Evolutionary conservation across 2,329 filamentous ascomycete species (phyloP), one percentile per base, ranked within the genome.

Genomic region (Helotiales sp.): DNA sequence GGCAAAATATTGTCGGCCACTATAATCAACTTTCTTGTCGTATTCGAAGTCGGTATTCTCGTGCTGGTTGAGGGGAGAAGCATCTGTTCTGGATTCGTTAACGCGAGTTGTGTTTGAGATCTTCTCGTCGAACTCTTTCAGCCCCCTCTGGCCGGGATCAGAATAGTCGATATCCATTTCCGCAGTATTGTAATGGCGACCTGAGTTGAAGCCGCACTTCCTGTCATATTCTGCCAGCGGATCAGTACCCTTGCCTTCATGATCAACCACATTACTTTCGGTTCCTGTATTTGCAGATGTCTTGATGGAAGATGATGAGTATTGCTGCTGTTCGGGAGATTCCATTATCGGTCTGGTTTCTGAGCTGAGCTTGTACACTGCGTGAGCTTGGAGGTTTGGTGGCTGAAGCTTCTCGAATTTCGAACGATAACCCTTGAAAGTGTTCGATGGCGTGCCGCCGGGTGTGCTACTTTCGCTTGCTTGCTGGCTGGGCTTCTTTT

Each of bases 201-300:
- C 58, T 2, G 66, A 55, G 31, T 57, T 58, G 61, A 72, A 65
- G 19, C 57, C 55, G 15, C 59, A 30, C 27, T 55, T 61, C 13
- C 31, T 73, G 1, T 76, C 70, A 52, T 79, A 79, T 2, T 73
- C 63, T 55, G 72, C 72, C 3, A 74, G 70, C 15, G 70, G 60
- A 30, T 74, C 73, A 54, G 72, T 73, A 4, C 69, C 67, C 1
- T 69, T 71, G 49, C 68, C 63, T 15, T 40, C 24, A n/a, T n/a
- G n/a, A n/a, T 74, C 73, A 54, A 72, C 73, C 5, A 69, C 67
- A 1, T 69, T 71, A 50, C 68, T 63, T 15, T 40, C 24, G 68
- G 60, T 31, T 52, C 69, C 7, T 64, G 59, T 3, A 61, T 25
- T 2, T 27, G 22, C 17, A 33, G 13, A 9, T 30, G 24, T 24